Evolutionary conservation across 371 early-diverging fungal species (phyloP), one percentile per base, ranked within the genome.

Genomic region (Saksenaea oblongispora): DNA sequence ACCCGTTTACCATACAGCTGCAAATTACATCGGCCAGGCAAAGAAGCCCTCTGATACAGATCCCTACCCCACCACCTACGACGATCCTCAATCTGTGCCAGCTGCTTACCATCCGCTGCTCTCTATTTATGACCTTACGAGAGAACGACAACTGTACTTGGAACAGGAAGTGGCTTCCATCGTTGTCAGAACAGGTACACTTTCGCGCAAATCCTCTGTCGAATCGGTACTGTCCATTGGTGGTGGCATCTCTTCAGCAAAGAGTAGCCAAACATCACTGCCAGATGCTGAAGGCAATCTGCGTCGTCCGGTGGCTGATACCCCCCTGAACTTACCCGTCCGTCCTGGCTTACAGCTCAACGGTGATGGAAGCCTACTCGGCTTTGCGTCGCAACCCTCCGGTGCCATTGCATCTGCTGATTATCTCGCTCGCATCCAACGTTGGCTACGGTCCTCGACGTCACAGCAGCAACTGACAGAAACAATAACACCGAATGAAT

Each of bases 51-150:
- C 10, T 5, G 51, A 47, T 22, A 5, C 15, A 17, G 55, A 54
- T 7, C 26, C 42, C 17, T 36, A 35, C 18, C 64, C 58, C 11
- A 36, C 64, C 44, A 34, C 69, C 2, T 74, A 76, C 27, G 75
- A 78, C 56, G 81, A 78, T 37, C 81, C 81, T 11, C 76, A 78
- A 53, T 72, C 78, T 14, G 67, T 80, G 0, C 81, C 81, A 11
- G 78, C 76, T 34, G 81, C 78, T 0, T 80, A 85, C 66, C 85
- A 87, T 65, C 93, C 95, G 3, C 71, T 91, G 35, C 73, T 93
- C n/a, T 93, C 92, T 56, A 85, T 96, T 18, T 96, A 96, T 59
- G 87, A 92, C 59, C 78, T 96, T 27, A 93, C 94, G 5, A 71
- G 79, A 39, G 96, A 96, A 74, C 87, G 89, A 54, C 76, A 88